A percentile compares a stretch with the other conserved stretches of the same genome.
phyloP scores from a whole-genome alignment of 768 basidiomycete species.

The Leccinum broughii region DNA sequence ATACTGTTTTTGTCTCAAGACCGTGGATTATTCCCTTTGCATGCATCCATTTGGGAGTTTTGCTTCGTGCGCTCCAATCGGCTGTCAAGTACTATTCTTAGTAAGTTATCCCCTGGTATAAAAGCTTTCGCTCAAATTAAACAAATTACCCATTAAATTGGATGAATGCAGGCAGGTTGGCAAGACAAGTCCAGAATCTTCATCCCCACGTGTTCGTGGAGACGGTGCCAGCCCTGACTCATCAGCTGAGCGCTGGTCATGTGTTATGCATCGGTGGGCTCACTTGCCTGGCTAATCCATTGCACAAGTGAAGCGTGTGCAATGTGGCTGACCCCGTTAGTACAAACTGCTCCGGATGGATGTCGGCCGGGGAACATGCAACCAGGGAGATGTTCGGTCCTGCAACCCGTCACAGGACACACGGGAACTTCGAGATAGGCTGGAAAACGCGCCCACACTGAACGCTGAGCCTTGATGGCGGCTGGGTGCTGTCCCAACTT shows the following conservation, averaged over 20 bases:
- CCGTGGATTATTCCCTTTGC: neutral
- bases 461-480: neutral
- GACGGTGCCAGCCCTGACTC: neutral
- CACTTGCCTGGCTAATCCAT: slow-evolving; percentile 2
- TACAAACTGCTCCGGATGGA: neutral
- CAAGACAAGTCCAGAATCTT: neutral
- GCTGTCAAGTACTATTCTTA: neutral
- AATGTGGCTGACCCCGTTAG: neutral
- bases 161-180: neutral
- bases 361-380: neutral
- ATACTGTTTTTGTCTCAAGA: neutral
- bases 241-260: slow-evolving; percentile 4
- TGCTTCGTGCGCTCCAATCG: neutral
- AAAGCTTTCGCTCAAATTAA: neutral
- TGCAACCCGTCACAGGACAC: slow-evolving; percentile 6
- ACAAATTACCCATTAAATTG: neutral
- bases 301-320: slow-evolving; percentile 1
- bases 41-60: neutral
- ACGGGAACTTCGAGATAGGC: slow-evolving; percentile 2
- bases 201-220: slow-evolving; percentile 3
- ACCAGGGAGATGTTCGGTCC: neutral
- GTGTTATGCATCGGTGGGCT: neutral
- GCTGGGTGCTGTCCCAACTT: neutral
- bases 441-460: slow-evolving; percentile 2
- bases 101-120: neutral